Evolutionary conservation across 257 asterid genomes (phyloP).

Genomic region (Solanum sparsipilum): DNA sequence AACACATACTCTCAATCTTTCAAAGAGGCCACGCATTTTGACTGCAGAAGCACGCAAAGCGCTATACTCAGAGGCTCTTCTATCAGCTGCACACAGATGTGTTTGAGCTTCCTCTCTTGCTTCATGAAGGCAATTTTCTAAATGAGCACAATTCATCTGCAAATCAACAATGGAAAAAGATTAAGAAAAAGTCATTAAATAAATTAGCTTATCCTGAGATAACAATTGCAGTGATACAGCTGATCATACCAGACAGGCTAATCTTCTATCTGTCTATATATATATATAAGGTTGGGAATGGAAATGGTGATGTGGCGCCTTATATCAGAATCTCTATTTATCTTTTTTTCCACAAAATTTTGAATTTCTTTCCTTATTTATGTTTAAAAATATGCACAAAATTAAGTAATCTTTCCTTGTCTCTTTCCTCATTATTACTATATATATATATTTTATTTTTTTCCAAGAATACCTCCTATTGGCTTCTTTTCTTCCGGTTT

Average conservation of each 20-base stretch:
- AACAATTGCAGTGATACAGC: not conserved
- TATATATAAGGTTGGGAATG: not conserved
- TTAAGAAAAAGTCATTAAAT: not conserved
- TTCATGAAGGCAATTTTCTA: conserved; percentile 90
- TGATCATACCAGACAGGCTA: not conserved
- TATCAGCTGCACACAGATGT: conserved; percentile 88
- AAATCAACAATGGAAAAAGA: not conserved
- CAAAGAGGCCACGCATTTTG: conserved; percentile 71
- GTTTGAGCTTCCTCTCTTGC: conserved; percentile 98
- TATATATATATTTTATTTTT: not conserved
- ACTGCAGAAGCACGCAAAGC: conserved; percentile 89
- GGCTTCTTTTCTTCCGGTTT: not conserved
- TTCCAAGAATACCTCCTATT: not conserved
- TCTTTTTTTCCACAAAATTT: not conserved
- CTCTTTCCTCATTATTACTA: not conserved
- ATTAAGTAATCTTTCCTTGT: not conserved
- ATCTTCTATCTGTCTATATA: not conserved
- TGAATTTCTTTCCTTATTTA: not conserved
- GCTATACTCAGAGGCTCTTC: conserved; percentile 76
- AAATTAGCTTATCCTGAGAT: not conserved
- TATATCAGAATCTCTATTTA: not conserved
- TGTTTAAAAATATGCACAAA: not conserved
- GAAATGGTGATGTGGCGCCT: not conserved
- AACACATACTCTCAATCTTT: conserved; percentile 70
- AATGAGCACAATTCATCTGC: conserved; percentile 96